Evolutionary conservation across 805 yeast genomes (phyloP), one percentile per base, ranked within the genome.

Genomic region (Hanseniaspora hatyaiensis): DNA sequence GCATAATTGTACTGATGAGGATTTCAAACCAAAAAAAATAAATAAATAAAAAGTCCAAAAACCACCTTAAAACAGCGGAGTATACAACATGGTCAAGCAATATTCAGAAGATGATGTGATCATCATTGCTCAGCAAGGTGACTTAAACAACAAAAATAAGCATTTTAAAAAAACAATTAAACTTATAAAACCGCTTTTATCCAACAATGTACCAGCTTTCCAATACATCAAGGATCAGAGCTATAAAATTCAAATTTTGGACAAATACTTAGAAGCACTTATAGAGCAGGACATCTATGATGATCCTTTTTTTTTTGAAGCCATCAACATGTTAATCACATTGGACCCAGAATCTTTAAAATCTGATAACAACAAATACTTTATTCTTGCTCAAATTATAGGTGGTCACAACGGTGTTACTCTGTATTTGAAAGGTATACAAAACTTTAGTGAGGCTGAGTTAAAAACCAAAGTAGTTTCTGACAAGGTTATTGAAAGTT

Each of bases 321-420:
- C 77, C 12, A 67, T 89, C 44, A 61, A 63, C 8, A 64, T 64
- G 37, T 78, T 87, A 2, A 77, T 88, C 50, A 75, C 75, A 52
- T 52, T 80, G 45, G 96, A 88, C 62, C 78, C 82, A 2, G 61
- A 68, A 2, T 95, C 85, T 1, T 52, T 58, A 1, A 55, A 63
- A 37, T 92, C 89, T 1, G 64, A 65, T 2, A 78, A 78, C 12
- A 95, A 84, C 59, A 88, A 87, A 65, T 88, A 83, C 59, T 71
- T 92, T 47, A 86, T 88, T 64, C 66, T 89, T 52, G 98, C 96
- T 2, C 98, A 89, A 66, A 77, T 89, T 45, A 69, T 80, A 23
- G 96, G 96, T 36, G 96, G 94, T 28, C 55, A 53, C 15, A 82
- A 77, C 54, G 97, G 96, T 8, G 59, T 84, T 15, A 61, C 67